These are phyloP conservation scores for Cercospora citrullina DNA, from an alignment of 2,329 filamentous ascomycete species.

Conservation along the genomic window DNA sequence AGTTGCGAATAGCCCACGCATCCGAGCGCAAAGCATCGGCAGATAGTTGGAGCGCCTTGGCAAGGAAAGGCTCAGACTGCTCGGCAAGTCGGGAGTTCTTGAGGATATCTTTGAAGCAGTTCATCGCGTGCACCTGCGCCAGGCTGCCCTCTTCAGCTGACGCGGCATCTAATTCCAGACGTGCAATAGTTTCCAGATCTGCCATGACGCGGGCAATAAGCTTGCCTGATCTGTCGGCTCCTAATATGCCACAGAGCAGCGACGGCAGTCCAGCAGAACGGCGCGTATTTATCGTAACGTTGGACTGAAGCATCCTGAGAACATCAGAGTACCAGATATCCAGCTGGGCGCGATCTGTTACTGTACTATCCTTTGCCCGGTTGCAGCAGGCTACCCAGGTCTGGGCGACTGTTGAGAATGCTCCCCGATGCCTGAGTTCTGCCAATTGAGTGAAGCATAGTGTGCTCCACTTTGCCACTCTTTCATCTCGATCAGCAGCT, in stretches of 20 bases:
- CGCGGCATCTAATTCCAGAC: slow-evolving; percentile 27
- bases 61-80: slow-evolving; percentile 71
- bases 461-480: slow-evolving; percentile 38
- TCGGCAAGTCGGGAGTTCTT: slow-evolving; percentile 75
- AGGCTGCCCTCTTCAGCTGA: slow-evolving; percentile 58
- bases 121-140: slow-evolving; percentile 91
- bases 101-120: slow-evolving; percentile 90
- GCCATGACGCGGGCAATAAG: slow-evolving; percentile 66
- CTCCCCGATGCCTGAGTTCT: slow-evolving; percentile 82
- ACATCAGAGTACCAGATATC: slow-evolving; percentile 66
- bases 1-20: slow-evolving; percentile 94
- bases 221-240: slow-evolving; percentile 57
- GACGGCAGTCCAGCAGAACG: slow-evolving; percentile 90
- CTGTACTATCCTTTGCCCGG: slow-evolving; percentile 56
- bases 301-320: slow-evolving; percentile 47
- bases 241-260: slow-evolving; percentile 77
- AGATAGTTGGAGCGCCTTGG: slow-evolving; percentile 74
- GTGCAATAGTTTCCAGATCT: slow-evolving; percentile 62
- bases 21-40: slow-evolving; percentile 75
- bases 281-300: slow-evolving; percentile 77
- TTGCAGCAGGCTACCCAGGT: slow-evolving; percentile 83
- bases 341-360: slow-evolving; percentile 45
- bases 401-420: slow-evolving; percentile 87
- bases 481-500: not conserved
- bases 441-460: slow-evolving; percentile 81